phyloP scores from a whole-genome alignment of 441 rosid genomes.

The Erysimum cheiri region DNA sequence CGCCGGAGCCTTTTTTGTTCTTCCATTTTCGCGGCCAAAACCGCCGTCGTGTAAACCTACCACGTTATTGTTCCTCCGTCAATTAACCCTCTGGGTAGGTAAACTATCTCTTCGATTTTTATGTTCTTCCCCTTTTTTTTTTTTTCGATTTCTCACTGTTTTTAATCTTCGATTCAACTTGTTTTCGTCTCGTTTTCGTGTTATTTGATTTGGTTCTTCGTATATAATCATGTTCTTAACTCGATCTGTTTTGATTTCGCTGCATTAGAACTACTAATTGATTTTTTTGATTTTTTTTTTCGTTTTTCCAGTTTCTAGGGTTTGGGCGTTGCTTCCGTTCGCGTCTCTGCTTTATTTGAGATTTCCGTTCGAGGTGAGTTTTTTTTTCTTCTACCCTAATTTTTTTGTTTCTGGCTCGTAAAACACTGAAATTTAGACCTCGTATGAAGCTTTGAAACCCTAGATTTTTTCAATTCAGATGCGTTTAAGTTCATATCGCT shows the following conservation, averaged over 20 bases:
- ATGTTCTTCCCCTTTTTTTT: neutral
- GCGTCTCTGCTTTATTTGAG: neutral
- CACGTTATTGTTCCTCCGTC: neutral
- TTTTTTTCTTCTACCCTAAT: neutral
- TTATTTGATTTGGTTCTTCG: conserved; percentile 19
- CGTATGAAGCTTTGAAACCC: conserved; percentile 29
- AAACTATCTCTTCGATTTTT: neutral
- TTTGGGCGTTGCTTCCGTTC: conserved; percentile 16
- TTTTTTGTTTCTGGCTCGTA: conserved; percentile 5
- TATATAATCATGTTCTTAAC: neutral
- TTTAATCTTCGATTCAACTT: conserved; percentile 32
- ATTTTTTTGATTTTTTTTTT: neutral
- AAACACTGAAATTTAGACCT: neutral
- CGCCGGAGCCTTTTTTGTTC: conserved; percentile 14
- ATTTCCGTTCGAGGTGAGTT: conserved; percentile 24
- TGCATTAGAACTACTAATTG: neutral
- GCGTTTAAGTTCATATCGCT: neutral
- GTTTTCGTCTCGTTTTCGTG: neutral
- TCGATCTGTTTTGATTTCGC: conserved; percentile 33
- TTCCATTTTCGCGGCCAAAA: conserved; percentile 1
- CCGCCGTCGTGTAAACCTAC: conserved; percentile 6
- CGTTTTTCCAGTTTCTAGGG: conserved; percentile 37
- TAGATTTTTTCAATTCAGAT: conserved; percentile 18
- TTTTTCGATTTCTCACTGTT: conserved; percentile 35
- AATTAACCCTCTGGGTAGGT: conserved; percentile 15